Evolutionary conservation across 768 basidiomycete genomes (phyloP), one percentile per base, ranked within the genome.

Genomic region (Suillus placidus): DNA sequence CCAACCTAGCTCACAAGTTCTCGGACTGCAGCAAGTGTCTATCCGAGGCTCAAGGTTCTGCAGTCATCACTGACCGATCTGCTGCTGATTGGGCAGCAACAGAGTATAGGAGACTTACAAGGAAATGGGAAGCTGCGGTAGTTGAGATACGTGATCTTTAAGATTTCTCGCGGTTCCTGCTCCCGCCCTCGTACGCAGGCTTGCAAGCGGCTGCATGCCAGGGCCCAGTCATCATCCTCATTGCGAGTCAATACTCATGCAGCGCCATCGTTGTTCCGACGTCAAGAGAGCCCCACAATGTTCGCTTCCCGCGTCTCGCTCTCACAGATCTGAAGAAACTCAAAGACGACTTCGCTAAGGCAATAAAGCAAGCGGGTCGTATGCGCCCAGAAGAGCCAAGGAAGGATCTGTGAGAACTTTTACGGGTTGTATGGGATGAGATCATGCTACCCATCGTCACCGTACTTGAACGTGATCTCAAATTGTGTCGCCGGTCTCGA

Each of bases 291-390:
- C 45, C 45, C 10, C n/a, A n/a, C 10, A 1, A 12, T 5, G 10
- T 45, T n/a, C 45, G 4, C 4, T 45, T 45, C 0, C 45, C n/a
- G 4, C 0, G 0, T 5, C 0, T 45, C 9, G 10, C 45, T 45
- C 45, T 45, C n/a, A 2, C 45, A n/a, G 9, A 45, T n/a, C 20
- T n/a, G 1, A n/a, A 45, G 8, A 12, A n/a, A 1, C n/a, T 45
- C 10, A 45, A 45, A 10, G 45, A n/a, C 5, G 1, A 0, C 9
- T 45, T 45, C n/a, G 3, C 20, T 0, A 45, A 1, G 9, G 45
- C 45, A 3, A n/a, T 45, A 45, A 0, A 3, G 6, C 43, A n/a
- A 0, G 20, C 43, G 3, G 4, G 20, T 16, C 2, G 2, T 4
- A 51, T 51, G 49, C 0, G 4, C 20, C 45, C 45, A 45, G 0